Base-by-base conservation (phyloP, 805 yeast species). In the Citeromyces matritensis region DNA sequence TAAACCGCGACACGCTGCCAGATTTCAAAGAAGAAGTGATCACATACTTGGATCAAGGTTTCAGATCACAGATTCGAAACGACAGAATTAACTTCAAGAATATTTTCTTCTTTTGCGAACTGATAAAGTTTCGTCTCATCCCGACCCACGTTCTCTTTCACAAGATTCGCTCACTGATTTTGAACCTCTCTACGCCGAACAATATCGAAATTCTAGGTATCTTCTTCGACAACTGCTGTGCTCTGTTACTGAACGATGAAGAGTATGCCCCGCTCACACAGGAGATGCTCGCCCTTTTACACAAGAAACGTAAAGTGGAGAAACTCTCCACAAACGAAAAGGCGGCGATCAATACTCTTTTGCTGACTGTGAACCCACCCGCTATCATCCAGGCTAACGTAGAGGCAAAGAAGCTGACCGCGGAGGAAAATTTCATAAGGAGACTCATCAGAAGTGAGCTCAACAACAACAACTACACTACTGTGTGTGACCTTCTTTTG, bases 211-310 rank as follows among this genome's bases (percentile, higher is more conserved):
- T 76, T 6, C 52, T 85, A 34, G 60, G 72, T 7, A 63, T 75
- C n/a, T 54, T 83, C 27, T 76, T 83, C 43, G 94, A 85, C 42
- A 59, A 69, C 24, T 65, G 82, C 41, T 94, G 94, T 1, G 59
- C 71, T 35, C 69, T 73, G 35, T 57, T 85, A 31, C 47, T 78
- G 28, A 55, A 68, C 37, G 62, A 60, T 33, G 63, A 70, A 0
- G 81, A 73, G 15, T 75, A 72, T 37, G 57, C 56, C 30, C 63
- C 57, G 5, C 56, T 71, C 24, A 81, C 82, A 69, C 57, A 58
- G 10, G 74, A 72, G 36, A 66, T 82, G 76, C 52, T 84, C 24
- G 61, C 55, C 5, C 45, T 77, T 5, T 49, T 83, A 27, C 65
- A 63, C 37, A 57, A 53, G 21, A 65, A 68, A 35, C 60, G 63